Evolutionary conservation across 257 asterid species (phyloP).

Genomic region (Solanum pimpinellifolium): DNA sequence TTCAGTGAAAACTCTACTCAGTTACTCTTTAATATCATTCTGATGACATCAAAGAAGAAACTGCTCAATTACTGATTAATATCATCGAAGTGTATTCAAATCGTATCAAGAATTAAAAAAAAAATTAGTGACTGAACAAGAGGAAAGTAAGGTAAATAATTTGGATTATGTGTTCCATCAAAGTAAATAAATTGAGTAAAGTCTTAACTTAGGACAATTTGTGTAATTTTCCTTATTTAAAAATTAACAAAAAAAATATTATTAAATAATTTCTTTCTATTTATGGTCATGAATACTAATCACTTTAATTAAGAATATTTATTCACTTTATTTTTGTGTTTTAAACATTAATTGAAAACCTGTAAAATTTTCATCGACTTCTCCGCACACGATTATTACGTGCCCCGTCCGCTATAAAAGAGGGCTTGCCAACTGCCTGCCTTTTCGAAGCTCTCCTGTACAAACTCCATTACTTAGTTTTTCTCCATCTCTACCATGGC

Average conservation of each 20-base stretch:
- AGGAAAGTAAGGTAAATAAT: neutral
- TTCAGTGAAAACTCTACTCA: too few species aligned
- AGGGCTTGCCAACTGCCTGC: neutral
- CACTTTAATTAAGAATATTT: neutral
- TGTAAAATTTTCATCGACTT: neutral
- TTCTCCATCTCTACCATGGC: neutral
- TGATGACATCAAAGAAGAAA: neutral
- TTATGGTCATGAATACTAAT: neutral
- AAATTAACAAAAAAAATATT: neutral
- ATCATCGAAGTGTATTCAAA: accelerated
- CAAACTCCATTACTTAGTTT: neutral
- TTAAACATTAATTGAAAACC: neutral
- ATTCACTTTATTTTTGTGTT: neutral
- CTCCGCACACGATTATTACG: neutral
- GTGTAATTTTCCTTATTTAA: neutral
- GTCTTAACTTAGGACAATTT: too few species aligned
- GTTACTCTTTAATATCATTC: too few species aligned
- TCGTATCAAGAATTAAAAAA: accelerated
- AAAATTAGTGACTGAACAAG: too few species aligned
- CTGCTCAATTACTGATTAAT: accelerated
- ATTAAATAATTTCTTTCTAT: neutral
- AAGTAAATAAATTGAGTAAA: neutral
- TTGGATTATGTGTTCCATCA: neutral
- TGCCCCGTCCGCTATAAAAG: neutral
- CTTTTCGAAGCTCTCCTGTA: neutral